A percentile compares a stretch with the other conserved stretches of the same genome.
These are phyloP conservation scores for Podaxis sp. DNA, from an alignment of 768 basidiomycete genomes.

Conservation along the genomic window DNA sequence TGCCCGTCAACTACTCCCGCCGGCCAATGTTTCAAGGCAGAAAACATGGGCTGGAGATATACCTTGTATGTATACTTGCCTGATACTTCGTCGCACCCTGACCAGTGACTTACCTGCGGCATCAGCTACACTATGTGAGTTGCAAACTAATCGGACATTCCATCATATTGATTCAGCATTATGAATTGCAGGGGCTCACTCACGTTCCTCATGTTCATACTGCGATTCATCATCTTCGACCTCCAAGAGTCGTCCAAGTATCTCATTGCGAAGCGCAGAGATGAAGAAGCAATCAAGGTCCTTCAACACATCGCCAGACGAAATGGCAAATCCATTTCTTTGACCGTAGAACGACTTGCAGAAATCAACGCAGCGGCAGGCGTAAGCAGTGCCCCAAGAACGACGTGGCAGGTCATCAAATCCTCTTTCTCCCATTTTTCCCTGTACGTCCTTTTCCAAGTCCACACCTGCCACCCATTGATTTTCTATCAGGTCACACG, in stretches of 20 bases:
- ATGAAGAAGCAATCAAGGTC: constrained; percentile 50
- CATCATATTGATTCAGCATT: neutral
- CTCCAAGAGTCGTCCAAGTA: constrained; percentile 63
- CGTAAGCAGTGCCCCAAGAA: constrained; percentile 15
- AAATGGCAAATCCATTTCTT: constrained; percentile 40
- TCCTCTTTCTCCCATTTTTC: constrained; percentile 34
- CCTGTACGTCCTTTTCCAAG: constrained; percentile 25
- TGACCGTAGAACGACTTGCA: constrained; percentile 40
- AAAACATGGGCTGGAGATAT: constrained; percentile 64
- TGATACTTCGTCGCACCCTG: constrained; percentile 3
- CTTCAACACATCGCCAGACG: constrained; percentile 43
- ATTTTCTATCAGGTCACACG: constrained; percentile 33
- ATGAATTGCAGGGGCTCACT: constrained; percentile 34
- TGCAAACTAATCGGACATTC: neutral
- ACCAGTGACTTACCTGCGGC: neutral
- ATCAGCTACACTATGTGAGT: constrained; percentile 6
- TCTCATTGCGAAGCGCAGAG: constrained; percentile 50
- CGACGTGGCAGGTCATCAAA: constrained; percentile 26
- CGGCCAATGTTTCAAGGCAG: constrained; percentile 37
- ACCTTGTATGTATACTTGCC: constrained; percentile 30
- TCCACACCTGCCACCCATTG: neutral
- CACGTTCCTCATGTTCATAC: constrained; percentile 48
- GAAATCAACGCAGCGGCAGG: constrained; percentile 20
- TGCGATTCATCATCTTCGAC: constrained; percentile 53
- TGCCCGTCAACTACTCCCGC: constrained; percentile 31